Percentiles rank a stretch among this genome's conserved stretches.
Conservation (phyloP, 2,329 filamentous ascomycete species). For the Byssothecium circinans region DNA sequence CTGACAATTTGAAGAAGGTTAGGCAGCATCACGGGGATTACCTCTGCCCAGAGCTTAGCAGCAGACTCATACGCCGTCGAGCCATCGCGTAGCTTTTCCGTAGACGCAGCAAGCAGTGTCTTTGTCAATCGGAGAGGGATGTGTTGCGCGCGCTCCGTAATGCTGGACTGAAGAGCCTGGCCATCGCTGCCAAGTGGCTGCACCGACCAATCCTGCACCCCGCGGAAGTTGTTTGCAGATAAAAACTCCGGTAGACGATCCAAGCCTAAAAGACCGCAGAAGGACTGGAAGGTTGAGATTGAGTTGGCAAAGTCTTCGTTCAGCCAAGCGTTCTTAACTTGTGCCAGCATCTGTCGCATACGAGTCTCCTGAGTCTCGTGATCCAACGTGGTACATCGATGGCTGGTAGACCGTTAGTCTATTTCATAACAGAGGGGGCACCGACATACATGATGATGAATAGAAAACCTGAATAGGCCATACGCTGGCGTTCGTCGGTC, state of each 20-base stretch:
- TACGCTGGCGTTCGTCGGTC: conserved; percentile 78
- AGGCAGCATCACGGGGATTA: conserved; percentile 80
- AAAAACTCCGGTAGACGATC: conserved; percentile 82
- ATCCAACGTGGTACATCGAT: conserved; percentile 78
- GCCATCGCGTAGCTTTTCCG: conserved; percentile 79
- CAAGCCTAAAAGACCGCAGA: conserved; percentile 78
- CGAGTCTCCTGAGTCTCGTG: conserved; percentile 69
- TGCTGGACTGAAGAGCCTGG: conserved; percentile 72
- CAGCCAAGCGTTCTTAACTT: conserved; percentile 80
- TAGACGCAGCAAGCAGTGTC: conserved; percentile 87
- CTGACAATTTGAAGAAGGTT: conserved; percentile 83
- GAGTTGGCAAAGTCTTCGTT: conserved; percentile 67
- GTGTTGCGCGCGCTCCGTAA: conserved; percentile 72
- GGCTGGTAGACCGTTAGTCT: conserved; percentile 52
- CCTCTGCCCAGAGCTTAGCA: conserved; percentile 79
- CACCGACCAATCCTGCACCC: conserved; percentile 79
- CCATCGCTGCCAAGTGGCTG: conserved; percentile 78
- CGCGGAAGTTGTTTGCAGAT: conserved; percentile 69
- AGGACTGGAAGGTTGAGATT: conserved; percentile 73
- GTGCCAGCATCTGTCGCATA: conserved; percentile 76
- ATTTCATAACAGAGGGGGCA: not conserved
- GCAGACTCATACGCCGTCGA: conserved; percentile 74
- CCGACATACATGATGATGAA: conserved; percentile 79
- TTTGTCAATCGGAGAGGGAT: conserved; percentile 86
- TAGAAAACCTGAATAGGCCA: conserved; percentile 85